Conservation (phyloP, 2,329 filamentous ascomycete species). For the Neofusicoccum umdonicola region DNA sequence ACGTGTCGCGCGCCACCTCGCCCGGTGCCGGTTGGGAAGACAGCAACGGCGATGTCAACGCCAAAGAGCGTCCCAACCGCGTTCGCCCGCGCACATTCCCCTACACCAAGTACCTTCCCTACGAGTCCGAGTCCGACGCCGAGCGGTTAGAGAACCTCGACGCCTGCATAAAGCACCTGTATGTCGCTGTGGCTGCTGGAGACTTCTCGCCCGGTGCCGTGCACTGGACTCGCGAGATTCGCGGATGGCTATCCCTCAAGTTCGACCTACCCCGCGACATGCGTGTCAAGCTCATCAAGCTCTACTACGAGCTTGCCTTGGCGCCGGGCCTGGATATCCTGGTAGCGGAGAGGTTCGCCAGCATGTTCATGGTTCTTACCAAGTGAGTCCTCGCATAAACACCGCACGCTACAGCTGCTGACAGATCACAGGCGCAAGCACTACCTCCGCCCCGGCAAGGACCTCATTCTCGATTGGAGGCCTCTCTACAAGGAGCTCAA, state of each 20-base stretch:
- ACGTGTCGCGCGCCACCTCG: slow-evolving; percentile 81
- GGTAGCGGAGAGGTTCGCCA: slow-evolving; percentile 85
- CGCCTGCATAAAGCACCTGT: slow-evolving; percentile 90
- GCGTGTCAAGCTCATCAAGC: slow-evolving; percentile 76
- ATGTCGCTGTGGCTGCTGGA: slow-evolving; percentile 84
- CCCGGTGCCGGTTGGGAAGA: slow-evolving; percentile 65
- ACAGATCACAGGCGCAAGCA: slow-evolving; percentile 72
- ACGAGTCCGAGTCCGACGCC: slow-evolving; percentile 75
- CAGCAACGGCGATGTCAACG: slow-evolving; percentile 48
- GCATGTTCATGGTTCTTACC: slow-evolving; percentile 95
- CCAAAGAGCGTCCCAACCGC: slow-evolving; percentile 63
- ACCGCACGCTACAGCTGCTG: background rate
- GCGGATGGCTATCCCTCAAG: slow-evolving; percentile 93
- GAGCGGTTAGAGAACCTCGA: slow-evolving; percentile 76
- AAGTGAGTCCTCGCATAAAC: slow-evolving; percentile 61
- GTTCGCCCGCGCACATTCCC: slow-evolving; percentile 81
- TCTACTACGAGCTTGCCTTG: slow-evolving; percentile 92
- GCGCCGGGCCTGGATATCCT: slow-evolving; percentile 82
- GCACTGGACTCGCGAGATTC: slow-evolving; percentile 95
- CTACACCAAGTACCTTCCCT: slow-evolving; percentile 88
- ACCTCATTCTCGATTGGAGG: slow-evolving; percentile 89
- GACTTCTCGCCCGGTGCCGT: slow-evolving; percentile 92
- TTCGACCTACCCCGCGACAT: slow-evolving; percentile 90
- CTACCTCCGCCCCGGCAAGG: slow-evolving; percentile 85
- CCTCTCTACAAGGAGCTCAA: slow-evolving; percentile 93